Percentiles rank a stretch among this genome's conserved stretches.
Evolutionary conservation across 805 yeast species (phyloP).

Genomic region (Wickerhamomyces canadensis): DNA sequence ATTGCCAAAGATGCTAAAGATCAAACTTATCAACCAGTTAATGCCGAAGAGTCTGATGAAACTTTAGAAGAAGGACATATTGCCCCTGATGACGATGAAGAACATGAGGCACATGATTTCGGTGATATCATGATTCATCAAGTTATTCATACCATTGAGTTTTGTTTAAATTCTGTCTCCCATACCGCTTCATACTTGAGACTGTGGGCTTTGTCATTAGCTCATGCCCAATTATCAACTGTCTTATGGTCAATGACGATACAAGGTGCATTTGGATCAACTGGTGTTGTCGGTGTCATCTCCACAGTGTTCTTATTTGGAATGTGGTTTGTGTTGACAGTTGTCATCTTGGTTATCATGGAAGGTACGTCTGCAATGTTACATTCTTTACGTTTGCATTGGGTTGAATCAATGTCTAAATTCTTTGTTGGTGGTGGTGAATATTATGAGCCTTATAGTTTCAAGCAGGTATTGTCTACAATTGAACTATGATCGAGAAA

Average conservation of each 20-base stretch:
- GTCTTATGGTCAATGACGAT: conserved; percentile 97
- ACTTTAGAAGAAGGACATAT: conserved; percentile 44
- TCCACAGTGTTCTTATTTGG: conserved; percentile 78
- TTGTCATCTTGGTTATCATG: conserved; percentile 88
- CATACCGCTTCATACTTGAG: conserved; percentile 98
- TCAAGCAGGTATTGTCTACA: conserved; percentile 28
- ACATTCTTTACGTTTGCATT: conserved; percentile 93
- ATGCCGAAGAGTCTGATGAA: conserved; percentile 39
- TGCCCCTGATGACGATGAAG: conserved; percentile 38
- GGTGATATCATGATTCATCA: conserved; percentile 98
- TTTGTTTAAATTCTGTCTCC: conserved; percentile 93
- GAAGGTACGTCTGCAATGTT: conserved; percentile 99
- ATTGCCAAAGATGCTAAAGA: conserved; percentile 23
- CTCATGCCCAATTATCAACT: conserved; percentile 93
- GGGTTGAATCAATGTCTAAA: conserved; percentile 99
- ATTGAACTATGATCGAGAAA: conserved; percentile 8
- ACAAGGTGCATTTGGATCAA: conserved; percentile 58
- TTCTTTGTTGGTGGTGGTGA: conserved; percentile 96
- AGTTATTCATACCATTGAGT: conserved; percentile 97
- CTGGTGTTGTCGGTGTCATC: conserved; percentile 60
- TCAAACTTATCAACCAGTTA: conserved; percentile 23
- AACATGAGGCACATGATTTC: conserved; percentile 57
- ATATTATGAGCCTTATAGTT: conserved; percentile 81
- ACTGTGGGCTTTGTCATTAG: conserved; percentile 96
- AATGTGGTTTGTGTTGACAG: conserved; percentile 92